These are phyloP conservation scores for Ogataea populi-albae DNA, from an alignment of 805 yeast species.

Conservation along the genomic window DNA sequence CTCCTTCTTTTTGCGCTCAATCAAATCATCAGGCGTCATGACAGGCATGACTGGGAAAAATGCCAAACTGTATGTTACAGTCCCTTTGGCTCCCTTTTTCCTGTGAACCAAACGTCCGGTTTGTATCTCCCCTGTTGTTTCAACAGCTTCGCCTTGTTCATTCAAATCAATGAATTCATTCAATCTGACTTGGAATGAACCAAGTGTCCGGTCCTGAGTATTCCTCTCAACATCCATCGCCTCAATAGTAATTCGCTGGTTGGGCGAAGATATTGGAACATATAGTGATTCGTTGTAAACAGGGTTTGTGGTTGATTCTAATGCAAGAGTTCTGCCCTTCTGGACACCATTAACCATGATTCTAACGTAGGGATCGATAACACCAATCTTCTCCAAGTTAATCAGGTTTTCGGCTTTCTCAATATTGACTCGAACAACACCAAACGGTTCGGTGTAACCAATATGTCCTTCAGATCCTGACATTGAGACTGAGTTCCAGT, in stretches of 20 bases:
- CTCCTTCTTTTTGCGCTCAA: slow-evolving; percentile 41
- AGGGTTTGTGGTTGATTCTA: slow-evolving; percentile 69
- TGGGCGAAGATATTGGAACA: slow-evolving; percentile 76
- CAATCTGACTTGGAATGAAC: slow-evolving; percentile 70
- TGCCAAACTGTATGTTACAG: slow-evolving; percentile 65
- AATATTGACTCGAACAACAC: slow-evolving; percentile 75
- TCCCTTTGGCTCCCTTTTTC: slow-evolving; percentile 83
- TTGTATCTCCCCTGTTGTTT: slow-evolving; percentile 54
- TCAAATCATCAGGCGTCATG: slow-evolving; percentile 69
- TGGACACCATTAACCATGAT: slow-evolving; percentile 73
- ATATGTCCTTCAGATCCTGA: slow-evolving; percentile 63
- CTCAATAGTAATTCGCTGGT: slow-evolving; percentile 80
- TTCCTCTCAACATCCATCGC: slow-evolving; percentile 86
- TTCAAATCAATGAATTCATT: slow-evolving; percentile 64
- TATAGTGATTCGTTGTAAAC: slow-evolving; percentile 82
- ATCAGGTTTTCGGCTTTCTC: slow-evolving; percentile 70
- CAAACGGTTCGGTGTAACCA: slow-evolving; percentile 93
- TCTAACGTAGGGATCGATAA: slow-evolving; percentile 87
- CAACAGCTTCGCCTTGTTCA: slow-evolving; percentile 60
- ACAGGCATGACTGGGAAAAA: slow-evolving; percentile 85
- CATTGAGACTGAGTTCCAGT: slow-evolving; percentile 85
- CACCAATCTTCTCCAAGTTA: slow-evolving; percentile 86
- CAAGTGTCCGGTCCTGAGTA: slow-evolving; percentile 83
- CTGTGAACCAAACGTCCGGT: slow-evolving; percentile 59
- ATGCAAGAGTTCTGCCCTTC: slow-evolving; percentile 72